Evolutionary conservation across 192 early-diverging fungal genomes (phyloP).

Genomic region (Gryganskiella cystojenkinii): DNA sequence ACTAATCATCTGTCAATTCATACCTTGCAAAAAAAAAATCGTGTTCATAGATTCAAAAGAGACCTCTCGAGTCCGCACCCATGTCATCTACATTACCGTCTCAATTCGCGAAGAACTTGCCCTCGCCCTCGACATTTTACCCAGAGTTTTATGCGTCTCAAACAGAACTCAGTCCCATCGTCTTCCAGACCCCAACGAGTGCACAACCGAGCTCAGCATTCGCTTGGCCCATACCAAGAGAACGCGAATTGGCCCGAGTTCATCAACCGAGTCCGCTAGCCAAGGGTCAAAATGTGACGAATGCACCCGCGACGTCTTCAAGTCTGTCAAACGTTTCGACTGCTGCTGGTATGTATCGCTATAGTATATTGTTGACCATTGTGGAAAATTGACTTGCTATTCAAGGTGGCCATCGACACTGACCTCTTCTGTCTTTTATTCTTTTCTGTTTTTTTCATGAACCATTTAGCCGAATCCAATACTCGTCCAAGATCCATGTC

Average conservation of each 20-base stretch:
- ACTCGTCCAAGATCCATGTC: no score
- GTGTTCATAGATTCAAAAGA: conserved; percentile 46
- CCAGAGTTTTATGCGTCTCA: conserved; percentile 78
- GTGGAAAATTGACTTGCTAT: no score
- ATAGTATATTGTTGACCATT: no score
- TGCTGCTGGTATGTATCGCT: no score
- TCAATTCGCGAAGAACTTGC: conserved; percentile 75
- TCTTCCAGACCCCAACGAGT: conserved; percentile 79
- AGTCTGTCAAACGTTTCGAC: no score
- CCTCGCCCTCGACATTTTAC: conserved; percentile 81
- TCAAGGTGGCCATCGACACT: no score
- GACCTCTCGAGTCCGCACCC: conserved; percentile 43
- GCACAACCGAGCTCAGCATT: conserved; percentile 68
- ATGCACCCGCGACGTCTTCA: not conserved
- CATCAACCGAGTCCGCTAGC: conserved; percentile 65
- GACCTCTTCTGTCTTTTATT: no score
- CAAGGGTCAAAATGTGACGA: conserved; percentile 51
- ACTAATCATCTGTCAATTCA: not conserved
- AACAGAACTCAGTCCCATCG: conserved; percentile 78
- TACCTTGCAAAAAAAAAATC: not conserved
- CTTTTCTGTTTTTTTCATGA: no score
- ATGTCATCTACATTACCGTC: conserved; percentile 73
- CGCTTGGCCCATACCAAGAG: conserved; percentile 72
- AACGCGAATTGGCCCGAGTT: conserved; percentile 47
- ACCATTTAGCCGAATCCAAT: no score